Evolutionary conservation across 2,329 filamentous ascomycete species (phyloP), one percentile per base, ranked within the genome.

Genomic region (Colletotrichum musae): DNA sequence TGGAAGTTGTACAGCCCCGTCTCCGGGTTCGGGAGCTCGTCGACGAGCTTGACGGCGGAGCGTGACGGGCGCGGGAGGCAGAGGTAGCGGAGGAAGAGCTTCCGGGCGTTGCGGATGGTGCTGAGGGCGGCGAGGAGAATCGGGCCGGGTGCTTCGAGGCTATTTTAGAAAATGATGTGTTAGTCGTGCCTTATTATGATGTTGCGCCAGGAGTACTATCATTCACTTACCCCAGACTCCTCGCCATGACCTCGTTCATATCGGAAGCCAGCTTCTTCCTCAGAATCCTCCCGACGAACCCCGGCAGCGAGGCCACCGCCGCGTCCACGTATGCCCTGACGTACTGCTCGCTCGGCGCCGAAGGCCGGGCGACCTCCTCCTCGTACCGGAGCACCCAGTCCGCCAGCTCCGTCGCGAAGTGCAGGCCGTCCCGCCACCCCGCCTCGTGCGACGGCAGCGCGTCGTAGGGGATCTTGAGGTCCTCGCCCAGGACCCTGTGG

Each of bases 401-500:
- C 15, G 75, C 75, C 2, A 89, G 72, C 63, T 88, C 86, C 4
- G 86, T 81, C 4, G 85, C 77, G 81, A 86, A 90, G 12, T 87
- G 80, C 21, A 88, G 73, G 1, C 87, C 87, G 72, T 88, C 85
- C 6, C 75, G 75, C 74, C 84, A 88, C 1, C 82, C 83, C 0
- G 72, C 74, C 39, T 75, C 70, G 0, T 70, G 72, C 0, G 81
- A 85, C 0, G 82, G 82, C 13, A 89, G 78, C 1, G 70, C 75
- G 3, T 80, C 78, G 56, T 82, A 88, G 3, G 80, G 79, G 59
- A 91, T 87, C 2, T 78, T 82, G 81, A 91, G 85, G 3, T 82
- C 84, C 71, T 89, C 85, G 2, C 88, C 89, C 0, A 89, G 73
- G 51, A 82, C 83, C 74, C 86, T 87, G 87, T 87, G 90, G 72